A percentile compares a stretch with the other conserved stretches of the same genome.
Evolutionary conservation across 1,139 yeast genomes (phyloP).

Genomic region (Lodderomyces orthopsilosis): DNA sequence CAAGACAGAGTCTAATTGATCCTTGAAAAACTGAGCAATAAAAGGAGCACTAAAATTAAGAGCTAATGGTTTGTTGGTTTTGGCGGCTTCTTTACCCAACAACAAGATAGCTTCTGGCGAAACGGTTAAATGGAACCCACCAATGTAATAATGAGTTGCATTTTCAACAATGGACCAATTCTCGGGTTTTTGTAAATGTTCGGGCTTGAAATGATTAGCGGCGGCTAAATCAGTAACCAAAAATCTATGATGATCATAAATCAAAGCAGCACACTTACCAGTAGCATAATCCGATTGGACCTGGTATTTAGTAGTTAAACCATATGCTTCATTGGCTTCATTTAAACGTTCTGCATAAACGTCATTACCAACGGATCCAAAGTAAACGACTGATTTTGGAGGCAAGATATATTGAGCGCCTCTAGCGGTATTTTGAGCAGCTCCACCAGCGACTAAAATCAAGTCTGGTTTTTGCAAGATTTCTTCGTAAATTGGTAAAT

Average conservation of each 20-base stretch:
- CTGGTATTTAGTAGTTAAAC: slow-evolving; percentile 84
- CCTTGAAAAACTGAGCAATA: slow-evolving; percentile 93
- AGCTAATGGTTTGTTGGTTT: slow-evolving; percentile 74
- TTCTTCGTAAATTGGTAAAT: slow-evolving; percentile 82
- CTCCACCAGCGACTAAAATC: slow-evolving; percentile 93
- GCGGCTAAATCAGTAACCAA: slow-evolving; percentile 96
- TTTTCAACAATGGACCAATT: slow-evolving; percentile 85
- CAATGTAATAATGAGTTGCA: slow-evolving; percentile 84
- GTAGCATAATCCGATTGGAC: slow-evolving; percentile 75
- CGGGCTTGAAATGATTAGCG: slow-evolving; percentile 92
- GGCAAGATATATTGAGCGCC: slow-evolving; percentile 96
- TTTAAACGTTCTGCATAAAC: slow-evolving; percentile 76
- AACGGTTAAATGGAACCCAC: slow-evolving; percentile 98
- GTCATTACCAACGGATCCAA: slow-evolving; percentile 96
- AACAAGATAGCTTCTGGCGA: slow-evolving; percentile 91
- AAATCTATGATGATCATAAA: slow-evolving; percentile 85
- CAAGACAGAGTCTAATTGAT: slow-evolving; percentile 72
- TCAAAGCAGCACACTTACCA: slow-evolving; percentile 97
- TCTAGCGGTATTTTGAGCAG: slow-evolving; percentile 98
- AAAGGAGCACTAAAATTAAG: slow-evolving; percentile 96
- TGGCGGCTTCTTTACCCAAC: slow-evolving; percentile 90
- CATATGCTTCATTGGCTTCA: slow-evolving; percentile 84
- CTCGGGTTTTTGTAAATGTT: slow-evolving; percentile 83
- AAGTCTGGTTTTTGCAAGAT: slow-evolving; percentile 60
- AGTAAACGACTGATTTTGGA: slow-evolving; percentile 77